Conservation (phyloP, 129 eudicot species). For the Deinandra increscens region DNA sequence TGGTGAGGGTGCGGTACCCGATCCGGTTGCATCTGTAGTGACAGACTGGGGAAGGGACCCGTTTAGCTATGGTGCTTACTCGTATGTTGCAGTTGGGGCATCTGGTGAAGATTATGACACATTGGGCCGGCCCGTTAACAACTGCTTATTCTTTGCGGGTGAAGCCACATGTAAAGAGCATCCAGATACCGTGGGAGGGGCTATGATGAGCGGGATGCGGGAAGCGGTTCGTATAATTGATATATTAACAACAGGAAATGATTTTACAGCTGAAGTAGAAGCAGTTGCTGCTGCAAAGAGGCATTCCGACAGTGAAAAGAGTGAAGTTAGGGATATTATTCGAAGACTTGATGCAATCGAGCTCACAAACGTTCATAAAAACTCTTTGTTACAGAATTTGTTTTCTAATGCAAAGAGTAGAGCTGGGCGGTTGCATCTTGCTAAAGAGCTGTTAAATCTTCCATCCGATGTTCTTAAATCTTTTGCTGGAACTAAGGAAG, state of each 20-base stretch:
- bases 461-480: conserved; percentile 71
- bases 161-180: conserved; percentile 99
- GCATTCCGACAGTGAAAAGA: conserved; percentile 63
- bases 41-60: conserved; percentile 99
- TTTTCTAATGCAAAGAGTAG: conserved; percentile 77
- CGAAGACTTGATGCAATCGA: conserved; percentile 67
- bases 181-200: conserved; percentile 99
- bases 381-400: conserved; percentile 65
- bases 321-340: conserved; percentile 80
- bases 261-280: conserved; percentile 83
- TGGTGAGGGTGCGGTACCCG: conserved; percentile 64
- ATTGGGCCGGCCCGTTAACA: conserved; percentile 79
- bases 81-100: conserved; percentile 95
- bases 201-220: conserved; percentile 97
- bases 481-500: conserved; percentile 91
- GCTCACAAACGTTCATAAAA: conserved; percentile 50
- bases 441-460: conserved; percentile 76
- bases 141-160: conserved; percentile 93
- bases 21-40: conserved; percentile 91
- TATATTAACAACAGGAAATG: conserved; percentile 70
- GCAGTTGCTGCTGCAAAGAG: conserved; percentile 84
- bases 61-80: conserved; percentile 93
- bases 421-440: conserved; percentile 82
- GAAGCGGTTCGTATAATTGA: conserved; percentile 94
- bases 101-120: conserved; percentile 96